Conservation (phyloP, 257 asterid species). For the Paulownia fortunei region DNA sequence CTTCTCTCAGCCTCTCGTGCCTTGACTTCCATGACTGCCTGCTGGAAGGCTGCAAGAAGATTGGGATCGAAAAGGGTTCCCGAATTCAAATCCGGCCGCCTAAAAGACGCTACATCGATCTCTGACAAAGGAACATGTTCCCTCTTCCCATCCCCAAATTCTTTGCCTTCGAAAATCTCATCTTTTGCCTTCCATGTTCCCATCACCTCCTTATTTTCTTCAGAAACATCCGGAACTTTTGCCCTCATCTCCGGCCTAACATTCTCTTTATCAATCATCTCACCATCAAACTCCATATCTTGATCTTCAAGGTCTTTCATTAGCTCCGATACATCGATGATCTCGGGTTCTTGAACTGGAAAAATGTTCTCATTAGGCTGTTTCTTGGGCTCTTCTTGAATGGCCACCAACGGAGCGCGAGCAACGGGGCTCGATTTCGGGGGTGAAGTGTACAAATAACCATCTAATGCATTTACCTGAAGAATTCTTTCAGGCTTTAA, state of each 20-base stretch:
- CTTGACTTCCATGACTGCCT: slow-evolving; percentile 68
- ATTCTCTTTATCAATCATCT: slow-evolving; percentile 68
- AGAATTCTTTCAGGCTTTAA: slow-evolving; percentile 73
- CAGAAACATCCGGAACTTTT: not conserved
- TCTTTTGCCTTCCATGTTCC: slow-evolving; percentile 31
- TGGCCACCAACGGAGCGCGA: slow-evolving; percentile 43
- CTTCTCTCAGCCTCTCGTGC: slow-evolving; percentile 63
- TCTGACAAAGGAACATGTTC: slow-evolving; percentile 43
- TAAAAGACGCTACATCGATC: slow-evolving; percentile 47
- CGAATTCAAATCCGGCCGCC: slow-evolving; percentile 72
- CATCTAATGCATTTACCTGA: slow-evolving; percentile 64
- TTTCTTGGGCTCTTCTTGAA: slow-evolving; percentile 45
- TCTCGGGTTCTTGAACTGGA: slow-evolving; percentile 54
- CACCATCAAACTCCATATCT: slow-evolving; percentile 46
- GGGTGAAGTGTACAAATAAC: slow-evolving; percentile 48
- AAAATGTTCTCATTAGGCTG: slow-evolving; percentile 16
- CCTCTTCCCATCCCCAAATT: not conserved
- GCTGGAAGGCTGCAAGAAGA: slow-evolving; percentile 74
- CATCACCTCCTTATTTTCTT: slow-evolving; percentile 22
- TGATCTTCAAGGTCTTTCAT: slow-evolving; percentile 76
- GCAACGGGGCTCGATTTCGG: slow-evolving; percentile 33
- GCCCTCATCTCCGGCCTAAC: slow-evolving; percentile 35
- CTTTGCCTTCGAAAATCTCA: slow-evolving; percentile 34
- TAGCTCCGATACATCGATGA: slow-evolving; percentile 67
- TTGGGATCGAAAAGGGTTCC: slow-evolving; percentile 71